phyloP scores from a whole-genome alignment of 163 green algal species.

The Scenedesmus sp. region DNA sequence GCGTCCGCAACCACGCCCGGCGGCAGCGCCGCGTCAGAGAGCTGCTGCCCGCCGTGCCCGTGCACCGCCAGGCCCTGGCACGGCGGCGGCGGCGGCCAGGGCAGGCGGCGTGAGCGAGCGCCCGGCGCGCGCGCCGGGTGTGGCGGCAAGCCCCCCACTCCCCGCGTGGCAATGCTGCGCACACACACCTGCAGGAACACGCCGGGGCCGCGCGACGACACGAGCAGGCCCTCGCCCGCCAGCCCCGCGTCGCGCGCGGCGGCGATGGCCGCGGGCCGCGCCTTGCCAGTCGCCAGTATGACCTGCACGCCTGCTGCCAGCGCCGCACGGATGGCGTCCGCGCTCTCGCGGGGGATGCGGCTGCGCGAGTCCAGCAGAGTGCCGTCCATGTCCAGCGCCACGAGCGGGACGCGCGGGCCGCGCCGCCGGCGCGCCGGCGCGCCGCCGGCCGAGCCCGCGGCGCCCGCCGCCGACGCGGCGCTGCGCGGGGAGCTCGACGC shows the following conservation, averaged over 20 bases:
- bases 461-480: neutral
- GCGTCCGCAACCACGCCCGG: slow-evolving; percentile 62
- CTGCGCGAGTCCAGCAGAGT: slow-evolving; percentile 90
- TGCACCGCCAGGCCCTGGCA: slow-evolving; percentile 90
- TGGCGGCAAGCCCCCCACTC: neutral
- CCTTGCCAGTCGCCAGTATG: slow-evolving; percentile 90
- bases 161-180: neutral
- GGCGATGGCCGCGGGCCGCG: slow-evolving; percentile 82
- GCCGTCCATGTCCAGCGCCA: slow-evolving; percentile 97
- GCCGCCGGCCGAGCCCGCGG: neutral
- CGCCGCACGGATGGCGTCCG: slow-evolving; percentile 48
- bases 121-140: neutral
- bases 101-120: neutral
- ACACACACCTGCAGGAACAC: slow-evolving; percentile 87
- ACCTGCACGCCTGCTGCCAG: slow-evolving; percentile 7
- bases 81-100: neutral
- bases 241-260: slow-evolving; percentile 52
- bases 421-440: no score
- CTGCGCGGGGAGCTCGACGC: neutral
- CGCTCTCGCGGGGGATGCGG: slow-evolving; percentile 69
- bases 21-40: slow-evolving; percentile 68
- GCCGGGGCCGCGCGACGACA: slow-evolving; percentile 72
- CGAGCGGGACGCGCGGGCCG: slow-evolving; percentile 53
- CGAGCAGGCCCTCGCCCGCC: slow-evolving; percentile 68
- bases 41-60: slow-evolving; percentile 64